Base-by-base conservation (phyloP, 805 yeast genomes). In the Priceomyces medius region DNA sequence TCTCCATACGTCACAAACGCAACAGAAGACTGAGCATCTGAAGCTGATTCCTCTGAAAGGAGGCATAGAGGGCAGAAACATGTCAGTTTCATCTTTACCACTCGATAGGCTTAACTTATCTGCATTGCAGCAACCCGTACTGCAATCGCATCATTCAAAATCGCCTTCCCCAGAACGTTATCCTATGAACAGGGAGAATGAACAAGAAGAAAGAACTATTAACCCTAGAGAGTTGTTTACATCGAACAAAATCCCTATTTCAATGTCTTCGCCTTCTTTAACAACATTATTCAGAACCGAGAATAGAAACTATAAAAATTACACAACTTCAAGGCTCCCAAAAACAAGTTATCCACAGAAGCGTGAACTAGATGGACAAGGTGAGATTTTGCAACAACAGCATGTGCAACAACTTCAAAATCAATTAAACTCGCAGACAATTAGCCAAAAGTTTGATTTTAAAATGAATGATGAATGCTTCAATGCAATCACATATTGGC, bases 381-480 rank as follows among this genome's bases (percentile, higher is more conserved):
- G 19, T 7, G 17, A 12, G 8, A 17, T 16, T 18, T 28, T n/a
- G 14, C 20, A 12, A 10, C 34, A 38, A 14, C 31, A 17, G 29
- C 9, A 9, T 3, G 31, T 21, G 8, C 34, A 19, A 10, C 40
- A 41, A 28, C 29, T 14, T 37, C 32, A 13, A 10, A 17, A n/a
- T 27, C 40, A 27, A 24, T 18, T 28, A 20, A 13, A 37, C 13
- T 24, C 13, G 20, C 28, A 41, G 23, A 27, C 43, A 28, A 24
- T 26, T 9, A 44, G 45, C 2, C 45, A 50, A 3, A 41, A 49
- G 24, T 50, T 52, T 36, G 55, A 58, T 38, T 55, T 58, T 35
- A 55, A 53, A 29, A 63, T 66, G 65, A 66, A 67, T 44, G 68
- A 66, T 42, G 72, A 68, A 45, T 67, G 72, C 45, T 60, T 63